Base-by-base conservation (phyloP, 106 monocot genomes). In the Dendrobium huoshanense region DNA sequence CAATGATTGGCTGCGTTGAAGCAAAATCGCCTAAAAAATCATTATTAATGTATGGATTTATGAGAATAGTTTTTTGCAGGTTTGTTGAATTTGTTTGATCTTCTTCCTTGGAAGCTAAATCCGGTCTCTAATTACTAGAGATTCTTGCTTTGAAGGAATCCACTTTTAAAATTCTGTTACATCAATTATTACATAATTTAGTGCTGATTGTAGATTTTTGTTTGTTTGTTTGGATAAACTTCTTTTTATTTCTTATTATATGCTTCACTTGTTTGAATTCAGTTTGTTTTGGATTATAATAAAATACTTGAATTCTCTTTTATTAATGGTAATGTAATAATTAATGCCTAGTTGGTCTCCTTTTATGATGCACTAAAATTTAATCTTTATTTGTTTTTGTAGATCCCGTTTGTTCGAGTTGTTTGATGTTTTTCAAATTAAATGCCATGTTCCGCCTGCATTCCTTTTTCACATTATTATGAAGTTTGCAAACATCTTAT, bases 401-500 rank as follows among this genome's bases (percentile, higher is more conserved):
- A 5, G 3, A 19, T n/a, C 17, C 33, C 41, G 33, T 25, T 31
- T 73, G 17, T 44, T 40, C 77, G 19, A 37, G 11, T 77, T 77
- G 74, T 10, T 67, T 27, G 42, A 75, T 47, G 0, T 73, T 49
- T 49, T 49, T 80, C 9, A 79, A 70, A 68, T 48, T 22, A 72
- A 51, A 48, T 76, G 2, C 8, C 75, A 9, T 65, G 43, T 65
- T 8, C 19, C 61, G 67, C 7, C 31, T 79, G 22, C 54, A 22
- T 19, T 51, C 5, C 1, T 78, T 24, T 80, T 37, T 13, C 41
- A 11, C 43, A 22, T 41, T 73, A 78, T 77, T 75, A 41, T 80
- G 37, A 81, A 80, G 0, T 29, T 76, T 54, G 37, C 7, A 49
- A 54, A 84, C 68, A 67, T 44, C 44, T 44, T 44, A 41, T 78